These are phyloP conservation scores for Nakazawaea populi DNA, from an alignment of 805 yeast genomes.

Conservation along the genomic window DNA sequence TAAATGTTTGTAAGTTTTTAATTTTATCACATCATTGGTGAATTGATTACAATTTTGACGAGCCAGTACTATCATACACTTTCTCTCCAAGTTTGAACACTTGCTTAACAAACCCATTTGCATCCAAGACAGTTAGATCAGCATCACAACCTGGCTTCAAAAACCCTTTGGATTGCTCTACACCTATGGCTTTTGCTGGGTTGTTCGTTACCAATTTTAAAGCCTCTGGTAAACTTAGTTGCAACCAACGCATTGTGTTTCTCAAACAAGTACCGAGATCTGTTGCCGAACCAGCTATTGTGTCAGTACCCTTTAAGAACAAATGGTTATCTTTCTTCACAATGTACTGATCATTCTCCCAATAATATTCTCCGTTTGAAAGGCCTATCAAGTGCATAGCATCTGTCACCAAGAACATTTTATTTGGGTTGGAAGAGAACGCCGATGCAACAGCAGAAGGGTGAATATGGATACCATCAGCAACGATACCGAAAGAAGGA, in stretches of 20 bases:
- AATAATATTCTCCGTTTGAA: slow-evolving; percentile 48
- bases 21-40: neutral
- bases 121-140: slow-evolving; percentile 42
- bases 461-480: slow-evolving; percentile 57
- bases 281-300: slow-evolving; percentile 60
- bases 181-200: slow-evolving; percentile 43
- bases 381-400: slow-evolving; percentile 54
- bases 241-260: slow-evolving; percentile 45
- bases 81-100: slow-evolving; percentile 47
- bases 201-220: slow-evolving; percentile 49
- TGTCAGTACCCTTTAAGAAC: slow-evolving; percentile 45
- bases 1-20: no score
- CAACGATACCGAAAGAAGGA: slow-evolving; percentile 50
- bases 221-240: slow-evolving; percentile 43
- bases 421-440: slow-evolving; percentile 45
- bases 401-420: slow-evolving; percentile 51
- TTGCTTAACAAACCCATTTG: slow-evolving; percentile 34
- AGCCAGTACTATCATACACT: slow-evolving; percentile 13
- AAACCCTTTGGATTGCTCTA: slow-evolving; percentile 40
- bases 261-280: slow-evolving; percentile 44
- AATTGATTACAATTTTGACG: neutral
- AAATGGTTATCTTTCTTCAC: slow-evolving; percentile 42
- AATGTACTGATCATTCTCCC: slow-evolving; percentile 39
- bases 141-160: slow-evolving; percentile 50
- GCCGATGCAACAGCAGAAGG: slow-evolving; percentile 46